Evolutionary conservation across 192 early-diverging fungal species (phyloP), one percentile per base, ranked within the genome.

Genomic region (Linnemannia hyalina): DNA sequence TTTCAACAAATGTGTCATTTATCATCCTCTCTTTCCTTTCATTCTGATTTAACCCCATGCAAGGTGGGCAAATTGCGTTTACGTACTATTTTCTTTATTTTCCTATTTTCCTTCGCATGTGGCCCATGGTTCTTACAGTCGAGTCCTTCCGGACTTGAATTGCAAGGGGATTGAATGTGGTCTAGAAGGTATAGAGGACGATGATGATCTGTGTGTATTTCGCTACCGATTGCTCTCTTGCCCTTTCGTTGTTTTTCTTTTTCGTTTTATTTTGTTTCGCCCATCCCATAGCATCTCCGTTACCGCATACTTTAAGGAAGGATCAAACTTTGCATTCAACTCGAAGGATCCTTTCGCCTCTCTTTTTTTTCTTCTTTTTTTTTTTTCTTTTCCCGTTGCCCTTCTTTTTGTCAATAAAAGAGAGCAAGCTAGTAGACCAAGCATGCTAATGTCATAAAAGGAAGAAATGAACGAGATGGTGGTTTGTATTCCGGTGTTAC

Each of bases 261-360:
- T 73, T 73, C 32, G 73, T 26, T 41, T 44, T 41, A 26, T 26
- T 32, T 65, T 47, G 13, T 47, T 73, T 52, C 32, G 13, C 32
- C 49, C 23, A 29, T 55, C 70, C 54, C 16, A 23, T 60, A 41
- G 16, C 18, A 32, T n/a, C 29, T 54, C 26, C 20, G 38, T 47
- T 40, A 29, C 49, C 29, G 38, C 44, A 75, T 68, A 47, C 35
- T 29, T 65, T 55, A 54, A 41, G 7, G 47, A 69, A 29, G 68
- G 76, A 65, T 80, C 80, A 81, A 81, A 81, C 73, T 81, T 75
- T 41, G 80, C 72, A 81, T 81, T 81, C 80, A 81, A 81, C 80
- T 81, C 80, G 80, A 75, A 81, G 73, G 80, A 81, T 75, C 68
- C 54, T 13, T 52, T 41, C 74, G 47, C 35, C 52, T 38, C 6